Conservation (phyloP, 495 filamentous ascomycete species). For the Talaromyces nanjingensis region DNA sequence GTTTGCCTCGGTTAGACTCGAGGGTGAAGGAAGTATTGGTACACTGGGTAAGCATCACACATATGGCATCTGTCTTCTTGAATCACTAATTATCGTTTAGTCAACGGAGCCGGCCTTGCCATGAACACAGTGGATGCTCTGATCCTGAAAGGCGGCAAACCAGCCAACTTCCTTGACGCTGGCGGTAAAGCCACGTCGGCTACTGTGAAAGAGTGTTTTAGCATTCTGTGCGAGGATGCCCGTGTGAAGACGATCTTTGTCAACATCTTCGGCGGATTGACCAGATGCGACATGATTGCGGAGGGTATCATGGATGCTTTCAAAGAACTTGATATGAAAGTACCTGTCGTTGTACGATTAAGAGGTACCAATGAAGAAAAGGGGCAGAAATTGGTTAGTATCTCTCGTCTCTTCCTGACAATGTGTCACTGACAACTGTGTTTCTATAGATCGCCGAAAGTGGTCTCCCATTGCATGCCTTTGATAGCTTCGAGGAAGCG, state of each 20-base stretch:
- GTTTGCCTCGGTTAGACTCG: constrained; percentile 23
- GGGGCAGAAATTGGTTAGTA: constrained; percentile 62
- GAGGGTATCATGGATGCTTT: constrained; percentile 74
- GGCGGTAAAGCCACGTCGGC: constrained; percentile 85
- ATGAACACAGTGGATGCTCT: constrained; percentile 90
- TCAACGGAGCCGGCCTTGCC: constrained; percentile 84
- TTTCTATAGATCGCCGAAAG: constrained; percentile 57
- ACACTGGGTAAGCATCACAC: constrained; percentile 44
- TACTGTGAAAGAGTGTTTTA: constrained; percentile 72
- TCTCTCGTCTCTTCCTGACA: constrained; percentile 11
- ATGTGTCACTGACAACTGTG: not conserved
- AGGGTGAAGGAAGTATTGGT: constrained; percentile 53
- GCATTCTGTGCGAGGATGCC: constrained; percentile 60
- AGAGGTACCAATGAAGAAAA: constrained; percentile 75
- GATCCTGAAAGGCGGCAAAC: constrained; percentile 52
- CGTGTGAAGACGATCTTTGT: constrained; percentile 74
- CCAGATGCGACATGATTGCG: constrained; percentile 83
- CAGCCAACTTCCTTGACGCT: constrained; percentile 82
- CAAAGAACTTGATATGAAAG: constrained; percentile 55
- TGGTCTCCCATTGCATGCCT: constrained; percentile 64
- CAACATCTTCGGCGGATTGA: constrained; percentile 88
- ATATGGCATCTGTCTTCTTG: not conserved
- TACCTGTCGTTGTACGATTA: constrained; percentile 79
- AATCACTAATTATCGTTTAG: constrained; percentile 20
- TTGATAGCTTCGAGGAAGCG: constrained; percentile 77